phyloP scores from a whole-genome alignment of 176 grass and related monocot species.

The Hsuehochloa calcarea region DNA sequence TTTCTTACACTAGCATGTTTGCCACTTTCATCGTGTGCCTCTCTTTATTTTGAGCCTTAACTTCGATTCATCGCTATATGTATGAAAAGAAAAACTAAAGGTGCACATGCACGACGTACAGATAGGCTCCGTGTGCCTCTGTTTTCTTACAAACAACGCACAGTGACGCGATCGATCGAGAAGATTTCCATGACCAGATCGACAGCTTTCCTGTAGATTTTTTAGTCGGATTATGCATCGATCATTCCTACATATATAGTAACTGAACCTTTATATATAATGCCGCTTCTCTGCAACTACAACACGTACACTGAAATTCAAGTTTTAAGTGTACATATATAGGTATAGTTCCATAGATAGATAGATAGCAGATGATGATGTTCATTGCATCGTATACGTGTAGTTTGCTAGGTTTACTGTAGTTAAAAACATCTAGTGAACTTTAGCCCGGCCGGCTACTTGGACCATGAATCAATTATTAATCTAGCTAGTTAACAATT shows the following conservation, averaged over 20 bases:
- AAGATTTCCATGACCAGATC: neutral
- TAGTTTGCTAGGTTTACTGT: neutral
- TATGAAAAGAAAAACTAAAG: neutral
- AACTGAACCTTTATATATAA: neutral
- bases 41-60: neutral
- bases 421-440: slow-evolving; percentile 1
- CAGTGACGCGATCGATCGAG: slow-evolving; percentile 14
- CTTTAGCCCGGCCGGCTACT: slow-evolving; percentile 29
- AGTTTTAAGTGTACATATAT: neutral
- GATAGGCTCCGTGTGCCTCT: neutral
- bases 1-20: neutral
- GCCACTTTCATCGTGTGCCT: neutral
- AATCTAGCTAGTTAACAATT: neutral
- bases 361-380: neutral
- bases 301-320: slow-evolving; percentile 9
- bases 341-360: too few relatives aligned
- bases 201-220: neutral
- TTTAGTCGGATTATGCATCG: neutral
- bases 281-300: neutral
- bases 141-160: slow-evolving; percentile 7
- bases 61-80: neutral
- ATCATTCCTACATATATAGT: too few relatives aligned
- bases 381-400: slow-evolving; percentile 8
- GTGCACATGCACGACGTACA: neutral
- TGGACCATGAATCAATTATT: slow-evolving; percentile 17